phyloP scores from a whole-genome alignment of 2,329 filamentous ascomycete genomes.

The Fusarium oxysporum region DNA sequence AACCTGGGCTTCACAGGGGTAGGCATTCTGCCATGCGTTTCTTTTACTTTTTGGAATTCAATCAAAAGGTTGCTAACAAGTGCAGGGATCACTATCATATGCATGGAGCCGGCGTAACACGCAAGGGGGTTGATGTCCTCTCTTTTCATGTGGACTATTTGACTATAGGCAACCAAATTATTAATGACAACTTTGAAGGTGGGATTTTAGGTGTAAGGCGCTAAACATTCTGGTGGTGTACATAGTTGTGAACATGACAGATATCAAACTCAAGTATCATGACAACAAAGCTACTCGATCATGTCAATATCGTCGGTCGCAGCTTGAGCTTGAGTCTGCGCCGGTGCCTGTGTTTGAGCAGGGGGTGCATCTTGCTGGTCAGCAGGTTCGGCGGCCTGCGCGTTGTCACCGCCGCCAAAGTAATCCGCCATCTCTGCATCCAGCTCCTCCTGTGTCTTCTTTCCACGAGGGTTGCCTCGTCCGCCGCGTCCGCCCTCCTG shows the following conservation, averaged over 20 bases:
- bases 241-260: conserved; percentile 32
- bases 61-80: conserved; percentile 7
- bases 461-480: conserved; percentile 67
- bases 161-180: conserved; percentile 8
- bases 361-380: conserved; percentile 46
- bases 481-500: conserved; percentile 55
- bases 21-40: neutral
- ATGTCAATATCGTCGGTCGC: conserved; percentile 73
- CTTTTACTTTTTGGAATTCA: neutral
- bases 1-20: conserved; percentile 43
- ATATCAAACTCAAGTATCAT: conserved; percentile 12
- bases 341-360: conserved; percentile 34
- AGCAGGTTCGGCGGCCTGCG: conserved; percentile 51
- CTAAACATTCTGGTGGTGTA: conserved; percentile 45
- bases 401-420: conserved; percentile 67
- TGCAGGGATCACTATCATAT: conserved; percentile 42
- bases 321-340: conserved; percentile 38
- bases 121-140: conserved; percentile 13
- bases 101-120: conserved; percentile 39
- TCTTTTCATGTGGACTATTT: neutral
- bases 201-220: conserved; percentile 27
- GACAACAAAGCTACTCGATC: conserved; percentile 65
- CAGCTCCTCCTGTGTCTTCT: conserved; percentile 91
- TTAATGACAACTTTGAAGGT: conserved; percentile 29
- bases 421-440: conserved; percentile 99